phyloP scores from a whole-genome alignment of 345 rosid genomes.

The Euphorbia lathyris region DNA sequence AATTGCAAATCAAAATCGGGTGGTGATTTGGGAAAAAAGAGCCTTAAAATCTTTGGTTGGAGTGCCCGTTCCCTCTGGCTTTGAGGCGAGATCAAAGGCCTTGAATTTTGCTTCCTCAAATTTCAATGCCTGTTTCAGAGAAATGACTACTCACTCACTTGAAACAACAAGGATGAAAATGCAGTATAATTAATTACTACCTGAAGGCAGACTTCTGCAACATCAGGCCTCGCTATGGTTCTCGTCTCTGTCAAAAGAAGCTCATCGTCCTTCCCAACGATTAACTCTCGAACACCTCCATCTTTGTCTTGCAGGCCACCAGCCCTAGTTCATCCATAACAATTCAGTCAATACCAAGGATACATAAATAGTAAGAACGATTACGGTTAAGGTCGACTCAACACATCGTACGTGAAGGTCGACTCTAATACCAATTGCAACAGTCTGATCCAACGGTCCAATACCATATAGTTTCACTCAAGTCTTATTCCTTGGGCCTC shows the following conservation, averaged over 20 bases:
- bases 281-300: slow-evolving; percentile 76
- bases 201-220: slow-evolving; percentile 88
- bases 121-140: slow-evolving; percentile 56
- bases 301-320: slow-evolving; percentile 93
- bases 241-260: slow-evolving; percentile 86
- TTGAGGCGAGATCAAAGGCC: slow-evolving; percentile 91
- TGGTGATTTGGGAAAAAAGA: slow-evolving; percentile 60
- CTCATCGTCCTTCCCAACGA: slow-evolving; percentile 87
- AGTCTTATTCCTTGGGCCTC: too few species aligned
- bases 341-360: background rate
- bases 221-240: slow-evolving; percentile 73
- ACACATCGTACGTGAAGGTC: too few species aligned
- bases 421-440: too few species aligned
- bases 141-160: background rate
- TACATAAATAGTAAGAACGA: too few species aligned
- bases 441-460: too few species aligned
- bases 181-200: slow-evolving; percentile 32
- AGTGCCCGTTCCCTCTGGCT: slow-evolving; percentile 77
- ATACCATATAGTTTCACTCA: too few species aligned
- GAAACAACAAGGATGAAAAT: background rate
- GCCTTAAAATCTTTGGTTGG: slow-evolving; percentile 89
- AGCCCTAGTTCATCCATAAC: slow-evolving; percentile 51
- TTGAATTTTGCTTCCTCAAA: slow-evolving; percentile 70
- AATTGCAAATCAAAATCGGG: slow-evolving; percentile 46
- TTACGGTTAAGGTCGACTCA: too few species aligned